phyloP scores from a whole-genome alignment of 1,284 basidiomycete species.

The Ceratobasidium sp. region DNA sequence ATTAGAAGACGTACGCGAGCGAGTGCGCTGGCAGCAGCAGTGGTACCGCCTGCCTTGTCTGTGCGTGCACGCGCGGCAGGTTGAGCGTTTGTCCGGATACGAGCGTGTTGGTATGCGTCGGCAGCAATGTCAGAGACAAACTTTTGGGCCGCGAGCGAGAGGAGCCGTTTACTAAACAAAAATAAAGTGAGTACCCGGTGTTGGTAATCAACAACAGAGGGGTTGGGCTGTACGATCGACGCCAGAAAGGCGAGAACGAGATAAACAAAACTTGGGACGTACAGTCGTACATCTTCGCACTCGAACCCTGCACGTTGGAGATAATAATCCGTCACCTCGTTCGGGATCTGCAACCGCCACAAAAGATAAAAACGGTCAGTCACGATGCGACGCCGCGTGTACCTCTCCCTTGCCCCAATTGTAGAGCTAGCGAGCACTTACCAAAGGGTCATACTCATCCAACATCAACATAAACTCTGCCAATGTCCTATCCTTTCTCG shows the following conservation, averaged over 20 bases:
- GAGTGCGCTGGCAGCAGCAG: slow-evolving; percentile 65
- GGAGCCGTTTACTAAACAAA: slow-evolving; percentile 79
- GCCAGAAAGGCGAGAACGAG: slow-evolving; percentile 24
- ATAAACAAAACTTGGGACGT: slow-evolving; percentile 51
- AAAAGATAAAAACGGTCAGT: neutral
- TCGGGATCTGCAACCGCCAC: slow-evolving; percentile 77
- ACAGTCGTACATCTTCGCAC: slow-evolving; percentile 91
- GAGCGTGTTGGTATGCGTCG: slow-evolving; percentile 97
- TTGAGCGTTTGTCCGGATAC: slow-evolving; percentile 73
- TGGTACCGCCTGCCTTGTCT: slow-evolving; percentile 53
- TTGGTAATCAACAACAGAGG: neutral
- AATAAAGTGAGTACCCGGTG: slow-evolving; percentile 13
- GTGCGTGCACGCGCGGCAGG: slow-evolving; percentile 54
- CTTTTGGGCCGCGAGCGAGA: slow-evolving; percentile 96
- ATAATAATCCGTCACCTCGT: slow-evolving; percentile 98
- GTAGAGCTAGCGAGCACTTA: slow-evolving; percentile 54
- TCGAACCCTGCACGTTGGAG: slow-evolving; percentile 96
- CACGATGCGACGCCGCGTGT: too few relatives aligned
- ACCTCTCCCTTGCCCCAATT: neutral
- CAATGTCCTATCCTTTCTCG: slow-evolving; percentile 85
- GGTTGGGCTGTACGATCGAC: slow-evolving; percentile 8
- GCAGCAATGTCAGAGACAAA: slow-evolving; percentile 97
- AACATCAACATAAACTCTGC: slow-evolving; percentile 96
- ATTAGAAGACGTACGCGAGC: slow-evolving; percentile 60
- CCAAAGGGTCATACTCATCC: slow-evolving; percentile 95